Evolutionary conservation across 306 rosid genomes (phyloP), one percentile per base, ranked within the genome.

Genomic region (Pyrus communis): DNA sequence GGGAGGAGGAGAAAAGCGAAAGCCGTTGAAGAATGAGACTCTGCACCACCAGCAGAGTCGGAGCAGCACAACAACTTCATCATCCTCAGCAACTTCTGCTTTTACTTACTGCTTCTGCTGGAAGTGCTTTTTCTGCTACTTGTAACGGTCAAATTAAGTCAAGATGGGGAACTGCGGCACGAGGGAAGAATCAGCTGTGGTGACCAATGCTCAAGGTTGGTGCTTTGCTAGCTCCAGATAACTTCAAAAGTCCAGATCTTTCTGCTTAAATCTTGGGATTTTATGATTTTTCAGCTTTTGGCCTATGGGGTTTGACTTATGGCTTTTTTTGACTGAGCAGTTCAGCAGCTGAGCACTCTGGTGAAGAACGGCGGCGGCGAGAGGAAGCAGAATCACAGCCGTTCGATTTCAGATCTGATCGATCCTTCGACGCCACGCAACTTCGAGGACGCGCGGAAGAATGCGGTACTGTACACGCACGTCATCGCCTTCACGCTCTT

Each of bases 141-240:
- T 5, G 46, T 59, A 69, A 63, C 46, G 23, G 63, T 69, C 17
- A 58, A 27, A 19, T 30, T 54, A 40, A 61, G 43, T 9, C 80
- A 35, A 31, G 35, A 96, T 96, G 99, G 99, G 99, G 28, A 96
- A 96, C 81, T 93, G 99, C 70, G 98, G 99, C 42, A 96, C 99
- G 49, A 83, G 99, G 81, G 98, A 92, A 79, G 99, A 96, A 86
- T 87, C 98, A 22, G 96, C 99, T 11, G 99, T 96, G 10, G 90
- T 96, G 42, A 82, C 99, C 85, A 88, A 87, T 79, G 99, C 94
- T 78, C 99, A 96, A 91, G 99, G 99, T 94, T 9, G 31, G 62
- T 62, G 46, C 12, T 54, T 49, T 42, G 19, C 13, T 43, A 28
- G 42, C 7, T 57, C 52, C 43, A 35, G 18, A 4, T 21, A 1